A percentile compares a stretch with the other conserved stretches of the same genome.
phyloP scores from a whole-genome alignment of 2,329 filamentous ascomycete genomes.

The Penicillium psychrosexuale region DNA sequence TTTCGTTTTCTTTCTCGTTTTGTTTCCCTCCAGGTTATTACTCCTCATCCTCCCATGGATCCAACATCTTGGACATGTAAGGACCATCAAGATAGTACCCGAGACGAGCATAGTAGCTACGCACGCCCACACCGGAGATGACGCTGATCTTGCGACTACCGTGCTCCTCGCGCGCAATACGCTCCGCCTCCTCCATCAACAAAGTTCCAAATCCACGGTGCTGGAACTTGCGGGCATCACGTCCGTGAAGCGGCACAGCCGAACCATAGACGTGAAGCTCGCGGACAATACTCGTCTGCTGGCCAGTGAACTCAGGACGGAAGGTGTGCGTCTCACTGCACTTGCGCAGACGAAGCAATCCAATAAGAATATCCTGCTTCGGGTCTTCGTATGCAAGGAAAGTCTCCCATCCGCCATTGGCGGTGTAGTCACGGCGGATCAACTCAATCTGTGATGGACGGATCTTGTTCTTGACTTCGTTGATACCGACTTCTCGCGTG shows the following conservation, averaged over 20 bases:
- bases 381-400: conserved; percentile 98
- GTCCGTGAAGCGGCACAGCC: conserved; percentile 92
- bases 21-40: conserved; percentile 10
- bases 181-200: conserved; percentile 95
- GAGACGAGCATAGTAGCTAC: conserved; percentile 90
- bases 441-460: conserved; percentile 94
- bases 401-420: conserved; percentile 97
- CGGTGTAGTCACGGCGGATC: conserved; percentile 86
- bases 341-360: conserved; percentile 80
- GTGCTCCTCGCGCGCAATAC: conserved; percentile 91
- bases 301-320: conserved; percentile 76
- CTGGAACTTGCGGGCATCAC: conserved; percentile 95
- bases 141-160: conserved; percentile 92
- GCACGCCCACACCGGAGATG: conserved; percentile 94
- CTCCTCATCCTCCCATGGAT: conserved; percentile 41
- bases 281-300: conserved; percentile 86
- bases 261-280: conserved; percentile 97
- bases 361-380: conserved; percentile 96
- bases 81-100: conserved; percentile 93
- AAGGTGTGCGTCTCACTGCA: conserved; percentile 91
- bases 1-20: background rate
- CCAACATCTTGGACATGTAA: conserved; percentile 61
- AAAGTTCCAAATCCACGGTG: conserved; percentile 96
- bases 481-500: conserved; percentile 94
- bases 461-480: conserved; percentile 99